Conservation (phyloP, 192 early-diverging fungal species). For the Mortierella alpina region DNA sequence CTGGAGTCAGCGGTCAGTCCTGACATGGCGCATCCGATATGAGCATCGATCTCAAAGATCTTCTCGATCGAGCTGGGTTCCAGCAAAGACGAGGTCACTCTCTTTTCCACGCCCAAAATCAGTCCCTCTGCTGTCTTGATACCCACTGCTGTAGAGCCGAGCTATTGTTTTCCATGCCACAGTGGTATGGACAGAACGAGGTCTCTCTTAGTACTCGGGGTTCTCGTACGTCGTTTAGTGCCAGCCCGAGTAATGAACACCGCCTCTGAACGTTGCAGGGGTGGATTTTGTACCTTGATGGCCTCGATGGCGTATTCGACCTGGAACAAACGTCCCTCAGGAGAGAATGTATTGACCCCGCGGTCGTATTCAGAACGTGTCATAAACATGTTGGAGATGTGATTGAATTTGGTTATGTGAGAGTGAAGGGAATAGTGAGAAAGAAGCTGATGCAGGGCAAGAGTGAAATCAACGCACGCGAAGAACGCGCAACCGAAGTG, state of each 20-base stretch:
- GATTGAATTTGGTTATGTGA: neutral
- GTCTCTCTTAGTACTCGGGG: too few species aligned
- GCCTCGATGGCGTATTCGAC: slow-evolving; percentile 99
- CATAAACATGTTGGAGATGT: slow-evolving; percentile 64
- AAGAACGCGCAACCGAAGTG: slow-evolving; percentile 4
- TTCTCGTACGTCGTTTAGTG: too few species aligned
- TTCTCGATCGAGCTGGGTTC: slow-evolving; percentile 98
- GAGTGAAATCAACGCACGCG: neutral
- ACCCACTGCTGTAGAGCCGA: slow-evolving; percentile 97
- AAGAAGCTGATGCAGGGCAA: neutral
- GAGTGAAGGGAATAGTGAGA: neutral
- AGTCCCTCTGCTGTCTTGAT: slow-evolving; percentile 96
- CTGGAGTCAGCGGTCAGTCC: slow-evolving; percentile 96
- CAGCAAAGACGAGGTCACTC: slow-evolving; percentile 91
- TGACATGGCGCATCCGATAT: slow-evolving; percentile 97
- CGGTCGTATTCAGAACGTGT: slow-evolving; percentile 97
- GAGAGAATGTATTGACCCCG: slow-evolving; percentile 99
- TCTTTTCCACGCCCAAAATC: slow-evolving; percentile 96
- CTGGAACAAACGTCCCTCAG: slow-evolving; percentile 99
- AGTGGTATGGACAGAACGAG: too few species aligned
- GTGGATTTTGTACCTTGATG: slow-evolving; percentile 82
- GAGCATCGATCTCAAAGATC: slow-evolving; percentile 95
- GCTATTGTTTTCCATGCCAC: slow-evolving; percentile 54
- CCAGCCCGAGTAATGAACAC: too few species aligned
- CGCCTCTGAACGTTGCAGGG: too few species aligned